Base-by-base conservation (phyloP, 1,139 yeast species). In the Geotrichum cucujoidarum region DNA sequence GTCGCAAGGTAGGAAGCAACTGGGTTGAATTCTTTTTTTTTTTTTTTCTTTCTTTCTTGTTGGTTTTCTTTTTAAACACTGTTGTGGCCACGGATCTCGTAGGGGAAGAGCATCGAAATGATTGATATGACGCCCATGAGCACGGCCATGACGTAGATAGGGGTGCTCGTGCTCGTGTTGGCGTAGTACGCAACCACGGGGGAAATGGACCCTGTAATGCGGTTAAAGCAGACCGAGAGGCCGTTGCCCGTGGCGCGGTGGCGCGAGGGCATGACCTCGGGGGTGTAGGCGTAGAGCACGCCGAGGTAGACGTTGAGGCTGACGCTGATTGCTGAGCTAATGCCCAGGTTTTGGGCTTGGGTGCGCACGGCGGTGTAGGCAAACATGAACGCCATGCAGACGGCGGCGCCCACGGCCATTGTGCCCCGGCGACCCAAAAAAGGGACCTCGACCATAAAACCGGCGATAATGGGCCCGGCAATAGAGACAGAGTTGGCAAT, bases 391-490 rank as follows among this genome's bases (percentile, higher is more conserved):
- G 74, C 77, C 78, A 78, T 78, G n/a, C 77, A 64, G 3, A 69
- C 50, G 11, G 79, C 14, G 0, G 79, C 80, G 16, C 82, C 82
- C 47, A 79, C 64, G 16, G 68, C 68, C 72, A 80, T 67, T 2
- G 80, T 71, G 4, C 82, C 83, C 55, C 78, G 68, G 55, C 83
- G 68, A 7, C 84, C 84, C 29, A 76, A 55, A 16, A 57, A 58
- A 1, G 78, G 81, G 52, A 76, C 60, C 41, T 67, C 63, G 35
- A 55, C 54, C 65, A 61, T 17, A 3, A 62, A 65, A 40, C 77
- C 80, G 4, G 78, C 83, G 40, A 79, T 62, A n/a, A 77, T 54
- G 4, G 85, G 83, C 7, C 85, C 85, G 47, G 74, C 73, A 34
- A 77, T 75, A 33, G 80, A 73, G 22, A 72, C 69, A 29, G 73